Conservation (phyloP, 2,329 filamentous ascomycete genomes). For the Fusarium stilboides region DNA sequence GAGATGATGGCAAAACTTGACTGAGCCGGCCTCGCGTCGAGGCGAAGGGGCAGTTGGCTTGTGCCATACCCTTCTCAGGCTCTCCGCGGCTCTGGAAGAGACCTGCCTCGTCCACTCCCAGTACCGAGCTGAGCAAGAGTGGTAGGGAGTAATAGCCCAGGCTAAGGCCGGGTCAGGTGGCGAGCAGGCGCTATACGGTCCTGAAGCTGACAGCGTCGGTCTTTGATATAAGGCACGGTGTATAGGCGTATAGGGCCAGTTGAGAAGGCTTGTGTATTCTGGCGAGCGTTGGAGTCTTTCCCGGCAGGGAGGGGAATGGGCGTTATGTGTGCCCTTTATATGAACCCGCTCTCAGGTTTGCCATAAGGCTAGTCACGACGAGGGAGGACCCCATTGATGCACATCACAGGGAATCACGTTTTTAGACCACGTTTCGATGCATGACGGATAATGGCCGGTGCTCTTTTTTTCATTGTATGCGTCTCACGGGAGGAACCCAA, state of each 20-base stretch:
- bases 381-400: constrained; percentile 55
- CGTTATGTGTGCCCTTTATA: constrained; percentile 50
- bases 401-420: constrained; percentile 57
- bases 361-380: constrained; percentile 47
- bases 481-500: constrained; percentile 50
- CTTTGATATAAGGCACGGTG: constrained; percentile 43
- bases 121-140: constrained; percentile 50
- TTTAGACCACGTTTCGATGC: constrained; percentile 67
- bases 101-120: constrained; percentile 51
- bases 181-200: constrained; percentile 51
- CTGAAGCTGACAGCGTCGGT: constrained; percentile 50
- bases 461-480: constrained; percentile 58
- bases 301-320: constrained; percentile 49
- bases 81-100: constrained; percentile 51
- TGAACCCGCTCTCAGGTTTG: constrained; percentile 49
- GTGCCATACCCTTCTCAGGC: constrained; percentile 51
- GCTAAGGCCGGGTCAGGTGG: constrained; percentile 48
- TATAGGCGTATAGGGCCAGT: constrained; percentile 42
- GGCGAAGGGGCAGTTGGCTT: constrained; percentile 54
- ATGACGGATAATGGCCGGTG: constrained; percentile 64
- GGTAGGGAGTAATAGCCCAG: constrained; percentile 51
- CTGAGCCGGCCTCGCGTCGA: constrained; percentile 67
- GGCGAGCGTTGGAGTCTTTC: constrained; percentile 52
- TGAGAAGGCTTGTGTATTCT: constrained; percentile 52
- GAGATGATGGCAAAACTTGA: constrained; percentile 99